Conservation (phyloP, 768 basidiomycete species). For the Kwoniella bestiolae region DNA sequence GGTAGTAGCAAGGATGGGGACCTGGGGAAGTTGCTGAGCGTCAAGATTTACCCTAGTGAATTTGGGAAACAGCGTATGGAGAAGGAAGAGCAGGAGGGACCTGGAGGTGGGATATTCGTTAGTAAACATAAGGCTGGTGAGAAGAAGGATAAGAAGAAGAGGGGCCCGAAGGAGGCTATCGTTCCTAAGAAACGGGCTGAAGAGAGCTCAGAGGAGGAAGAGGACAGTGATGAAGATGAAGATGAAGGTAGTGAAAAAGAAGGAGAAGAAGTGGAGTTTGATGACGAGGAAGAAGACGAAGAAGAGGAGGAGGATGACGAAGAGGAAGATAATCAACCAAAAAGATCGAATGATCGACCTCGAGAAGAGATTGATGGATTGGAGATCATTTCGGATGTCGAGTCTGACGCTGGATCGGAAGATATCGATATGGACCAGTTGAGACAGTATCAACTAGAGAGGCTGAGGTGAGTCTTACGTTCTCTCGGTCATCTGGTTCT, state of each 20-base stretch:
- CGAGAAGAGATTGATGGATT: conserved; percentile 42
- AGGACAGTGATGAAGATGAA: conserved; percentile 33
- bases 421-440: conserved; percentile 88
- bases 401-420: conserved; percentile 60
- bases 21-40: conserved; percentile 70
- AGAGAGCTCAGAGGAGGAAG: conserved; percentile 30
- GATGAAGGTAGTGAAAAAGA: conserved; percentile 57
- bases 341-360: not conserved
- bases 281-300: conserved; percentile 31
- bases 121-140: conserved; percentile 36
- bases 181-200: conserved; percentile 26
- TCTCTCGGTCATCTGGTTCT: no score
- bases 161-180: conserved; percentile 32
- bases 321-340: conserved; percentile 48
- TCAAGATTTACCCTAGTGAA: conserved; percentile 87
- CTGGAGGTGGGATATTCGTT: conserved; percentile 77
- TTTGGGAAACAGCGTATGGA: conserved; percentile 88
- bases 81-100: conserved; percentile 86
- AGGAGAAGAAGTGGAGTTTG: conserved; percentile 34
- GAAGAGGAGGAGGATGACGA: conserved; percentile 61
- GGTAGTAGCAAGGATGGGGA: conserved; percentile 30
- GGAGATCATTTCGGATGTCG: conserved; percentile 59
- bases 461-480: conserved; percentile 73
- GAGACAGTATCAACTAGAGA: conserved; percentile 87
- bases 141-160: conserved; percentile 61